Base-by-base conservation (phyloP, 2,329 filamentous ascomycete genomes). In the Cryphonectria radicalis region DNA sequence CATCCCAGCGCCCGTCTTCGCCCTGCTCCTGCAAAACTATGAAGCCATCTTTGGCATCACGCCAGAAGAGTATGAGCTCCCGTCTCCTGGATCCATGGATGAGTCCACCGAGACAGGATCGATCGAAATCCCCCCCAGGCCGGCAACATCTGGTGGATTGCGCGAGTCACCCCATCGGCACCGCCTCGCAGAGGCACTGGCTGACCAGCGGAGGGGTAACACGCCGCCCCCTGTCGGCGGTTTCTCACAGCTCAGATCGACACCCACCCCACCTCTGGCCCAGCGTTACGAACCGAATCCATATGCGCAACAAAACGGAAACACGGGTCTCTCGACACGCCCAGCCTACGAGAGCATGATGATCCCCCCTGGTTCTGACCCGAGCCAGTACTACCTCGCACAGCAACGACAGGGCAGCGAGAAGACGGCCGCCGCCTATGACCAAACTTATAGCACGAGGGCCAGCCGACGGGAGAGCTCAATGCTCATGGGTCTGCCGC, bases 1-100 rank as follows among this genome's bases (percentile, higher is more conserved):
- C 80, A 97, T 99, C 60, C 95, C 96, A 0, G 94, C 94, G 0
- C 95, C 95, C 0, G 92, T 99, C 14, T 98, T 99, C 79, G 94
- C 95, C 4, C 88, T 97, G 80, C 96, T 99, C 80, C 86, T 99
- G 71, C 95, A 96, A 74, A 95, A 98, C 77, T 98, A 94, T 78
- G 88, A 92, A 74, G 88, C 87, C 59, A 95, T 99, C 64, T 99
- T 98, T 78, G 92, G 92, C 28, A 86, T 91, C 63, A 85, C 89
- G 25, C 87, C 92, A 0, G 89, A 91, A 75, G 88, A 90, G 67
- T 90, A 91, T 70, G 86, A 90, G 78, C 82, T 88, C 37, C 85
- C 87, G 0, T 83, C 84, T 17, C 81, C 84, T 0, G 74, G 80
- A 8, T 80, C 81, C 1, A 82, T 84, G 13, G 74, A 76, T 17